A percentile compares a stretch with the other conserved stretches of the same genome.
Evolutionary conservation across 805 yeast genomes (phyloP).

Genomic region (Maudiozyma barnettii): DNA sequence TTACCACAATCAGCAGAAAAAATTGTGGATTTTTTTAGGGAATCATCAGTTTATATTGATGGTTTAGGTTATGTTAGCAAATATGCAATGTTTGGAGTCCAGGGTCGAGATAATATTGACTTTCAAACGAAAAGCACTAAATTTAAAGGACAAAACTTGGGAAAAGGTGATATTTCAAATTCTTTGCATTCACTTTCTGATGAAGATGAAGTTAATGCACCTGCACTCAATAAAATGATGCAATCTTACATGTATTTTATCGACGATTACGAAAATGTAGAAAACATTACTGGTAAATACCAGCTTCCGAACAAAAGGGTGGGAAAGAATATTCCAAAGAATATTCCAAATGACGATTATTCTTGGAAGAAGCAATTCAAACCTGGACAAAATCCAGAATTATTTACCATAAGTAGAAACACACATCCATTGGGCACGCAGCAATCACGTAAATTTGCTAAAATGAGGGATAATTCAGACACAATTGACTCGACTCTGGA

Average conservation of each 20-base stretch:
- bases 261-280: constrained; percentile 62
- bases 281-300: constrained; percentile 29
- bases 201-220: constrained; percentile 8
- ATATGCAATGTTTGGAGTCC: constrained; percentile 81
- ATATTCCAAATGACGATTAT: constrained; percentile 13
- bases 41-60: constrained; percentile 81
- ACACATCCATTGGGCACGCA: background rate
- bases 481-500: constrained; percentile 2
- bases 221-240: constrained; percentile 75
- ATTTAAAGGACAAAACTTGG: background rate
- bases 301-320: constrained; percentile 18
- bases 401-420: constrained; percentile 13
- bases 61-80: constrained; percentile 92
- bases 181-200: constrained; percentile 1
- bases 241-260: constrained; percentile 80
- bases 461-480: background rate
- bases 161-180: constrained; percentile 2
- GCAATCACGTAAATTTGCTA: background rate
- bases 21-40: constrained; percentile 85
- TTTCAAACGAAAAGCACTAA: constrained; percentile 7
- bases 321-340: background rate
- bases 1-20: constrained; percentile 63
- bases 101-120: constrained; percentile 18
- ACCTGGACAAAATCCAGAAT: constrained; percentile 25
- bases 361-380: constrained; percentile 30